Evolutionary conservation across 768 basidiomycete species (phyloP), one percentile per base, ranked within the genome.

Genomic region (Hortiboletus campestris): DNA sequence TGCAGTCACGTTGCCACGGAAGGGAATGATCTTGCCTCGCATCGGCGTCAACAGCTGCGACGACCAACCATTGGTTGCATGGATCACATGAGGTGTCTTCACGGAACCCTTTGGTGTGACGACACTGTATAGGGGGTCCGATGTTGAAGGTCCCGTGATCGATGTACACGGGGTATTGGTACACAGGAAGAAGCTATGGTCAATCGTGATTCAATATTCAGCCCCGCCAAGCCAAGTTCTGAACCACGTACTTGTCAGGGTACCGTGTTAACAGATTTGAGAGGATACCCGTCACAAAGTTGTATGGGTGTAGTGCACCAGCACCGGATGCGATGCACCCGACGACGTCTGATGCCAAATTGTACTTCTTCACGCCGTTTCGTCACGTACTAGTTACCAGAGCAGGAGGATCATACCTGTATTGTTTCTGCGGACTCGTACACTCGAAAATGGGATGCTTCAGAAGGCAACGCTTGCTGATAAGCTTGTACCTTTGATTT

Each of bases 41-140:
- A 89, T 74, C 0, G 79, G 78, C 13, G 78, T 74, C 51, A 95
- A 73, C 42, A 95, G 79, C 59, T 89, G 85, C 1, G 89, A 83
- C 3, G 77, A 75, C 84, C 91, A 94, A 19, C 81, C 91, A 67
- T 96, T 96, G 3, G 91, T 93, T 3, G 90, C 89, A 66, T 93
- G 91, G 12, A 95, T 75, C 41, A 95, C 77, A 67, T 90, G 88
- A 3, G 69, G 71, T 0, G 89, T 74, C 16, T 61, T 69, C 25
- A 91, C 76, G 6, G 60, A 64, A 0, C 92, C 91, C 47, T 78
- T 76, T 0, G 85, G 75, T 1, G 91, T 93, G 19, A 65, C 57
- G n/a, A 91, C 74, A 10, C 71, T 74, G 71, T 89, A 89, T 17
- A 69, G 59, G 2, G 66, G 62, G 5, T 57, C 57, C 8, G 61